phyloP scores from a whole-genome alignment of 2,329 filamentous ascomycete genomes.

The Pleoardoris graminearum region DNA sequence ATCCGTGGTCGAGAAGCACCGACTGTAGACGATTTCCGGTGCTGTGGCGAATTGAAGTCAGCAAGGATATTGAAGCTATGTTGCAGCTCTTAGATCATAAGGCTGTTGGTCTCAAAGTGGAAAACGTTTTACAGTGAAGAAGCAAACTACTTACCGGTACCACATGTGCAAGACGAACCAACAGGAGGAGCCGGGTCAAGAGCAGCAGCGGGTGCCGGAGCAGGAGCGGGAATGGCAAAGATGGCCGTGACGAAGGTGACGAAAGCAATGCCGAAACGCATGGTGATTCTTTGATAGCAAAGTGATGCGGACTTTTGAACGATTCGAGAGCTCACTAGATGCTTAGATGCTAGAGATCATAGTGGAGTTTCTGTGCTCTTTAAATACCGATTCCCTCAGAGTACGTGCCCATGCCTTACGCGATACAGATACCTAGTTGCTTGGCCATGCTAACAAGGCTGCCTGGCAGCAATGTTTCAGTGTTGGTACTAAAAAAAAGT shows the following conservation, averaged over 20 bases:
- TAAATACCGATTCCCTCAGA: not conserved
- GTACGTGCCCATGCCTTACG: not conserved
- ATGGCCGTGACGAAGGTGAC: not conserved
- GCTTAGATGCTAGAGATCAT: not conserved
- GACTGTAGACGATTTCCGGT: not conserved
- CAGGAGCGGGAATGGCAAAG: conserved; percentile 2
- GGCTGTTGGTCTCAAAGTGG: not conserved
- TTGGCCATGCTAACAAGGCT: not conserved
- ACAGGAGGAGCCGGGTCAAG: not conserved
- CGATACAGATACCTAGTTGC: not conserved
- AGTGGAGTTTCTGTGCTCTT: not conserved
- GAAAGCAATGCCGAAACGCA: conserved; percentile 3
- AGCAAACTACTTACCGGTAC: not conserved
- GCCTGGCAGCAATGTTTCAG: not conserved
- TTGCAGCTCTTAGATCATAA: too few species aligned
- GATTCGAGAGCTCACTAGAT: not conserved
- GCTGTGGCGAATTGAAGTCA: not conserved
- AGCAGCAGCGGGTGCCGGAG: not conserved
- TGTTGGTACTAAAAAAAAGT: not conserved
- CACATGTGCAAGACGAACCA: conserved; percentile 1
- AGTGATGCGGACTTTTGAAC: not conserved
- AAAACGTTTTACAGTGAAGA: too few species aligned
- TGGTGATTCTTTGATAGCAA: not conserved
- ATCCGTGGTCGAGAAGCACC: not conserved
- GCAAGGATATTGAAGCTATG: not conserved